Evolutionary conservation across 2,329 filamentous ascomycete species (phyloP).

Genomic region (Trichoderma sp.): DNA sequence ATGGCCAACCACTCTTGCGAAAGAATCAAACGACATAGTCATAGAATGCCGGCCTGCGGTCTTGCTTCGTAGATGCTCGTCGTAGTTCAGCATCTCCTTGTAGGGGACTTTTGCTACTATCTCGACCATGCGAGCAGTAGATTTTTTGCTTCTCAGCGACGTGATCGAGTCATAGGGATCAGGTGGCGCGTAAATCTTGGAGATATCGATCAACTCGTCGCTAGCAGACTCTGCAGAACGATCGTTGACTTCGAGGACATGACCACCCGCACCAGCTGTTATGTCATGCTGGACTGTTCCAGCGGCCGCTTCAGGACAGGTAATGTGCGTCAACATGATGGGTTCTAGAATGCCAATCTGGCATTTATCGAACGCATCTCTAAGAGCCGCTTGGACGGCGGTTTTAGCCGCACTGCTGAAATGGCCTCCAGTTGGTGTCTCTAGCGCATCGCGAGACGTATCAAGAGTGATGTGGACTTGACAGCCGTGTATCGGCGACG

Average conservation of each 20-base stretch:
- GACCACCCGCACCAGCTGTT: slow-evolving; percentile 68
- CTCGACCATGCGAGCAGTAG: slow-evolving; percentile 53
- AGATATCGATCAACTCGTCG: slow-evolving; percentile 61
- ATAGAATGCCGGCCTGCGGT: slow-evolving; percentile 75
- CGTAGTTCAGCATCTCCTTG: slow-evolving; percentile 95
- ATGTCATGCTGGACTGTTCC: slow-evolving; percentile 84
- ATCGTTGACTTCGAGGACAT: slow-evolving; percentile 71
- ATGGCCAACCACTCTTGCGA: slow-evolving; percentile 56
- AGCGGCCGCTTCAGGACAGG: slow-evolving; percentile 78
- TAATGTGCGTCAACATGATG: slow-evolving; percentile 87
- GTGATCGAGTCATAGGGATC: slow-evolving; percentile 73
- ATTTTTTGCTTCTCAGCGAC: slow-evolving; percentile 56
- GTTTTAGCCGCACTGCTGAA: slow-evolving; percentile 61
- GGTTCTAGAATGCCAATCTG: slow-evolving; percentile 80
- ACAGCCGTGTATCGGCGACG: slow-evolving; percentile 77
- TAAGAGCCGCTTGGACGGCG: slow-evolving; percentile 70
- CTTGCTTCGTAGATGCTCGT: slow-evolving; percentile 84
- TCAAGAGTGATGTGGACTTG: slow-evolving; percentile 71
- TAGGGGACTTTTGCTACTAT: slow-evolving; percentile 87
- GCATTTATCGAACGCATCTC: slow-evolving; percentile 55
- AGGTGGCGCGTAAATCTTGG: slow-evolving; percentile 79
- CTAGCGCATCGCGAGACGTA: slow-evolving; percentile 53
- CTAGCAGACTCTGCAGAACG: slow-evolving; percentile 43
- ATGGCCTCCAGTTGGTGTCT: slow-evolving; percentile 67
- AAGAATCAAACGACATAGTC: slow-evolving; percentile 60